Conservation (phyloP, 805 yeast species). For the Wickerhamiella spandovensis region DNA sequence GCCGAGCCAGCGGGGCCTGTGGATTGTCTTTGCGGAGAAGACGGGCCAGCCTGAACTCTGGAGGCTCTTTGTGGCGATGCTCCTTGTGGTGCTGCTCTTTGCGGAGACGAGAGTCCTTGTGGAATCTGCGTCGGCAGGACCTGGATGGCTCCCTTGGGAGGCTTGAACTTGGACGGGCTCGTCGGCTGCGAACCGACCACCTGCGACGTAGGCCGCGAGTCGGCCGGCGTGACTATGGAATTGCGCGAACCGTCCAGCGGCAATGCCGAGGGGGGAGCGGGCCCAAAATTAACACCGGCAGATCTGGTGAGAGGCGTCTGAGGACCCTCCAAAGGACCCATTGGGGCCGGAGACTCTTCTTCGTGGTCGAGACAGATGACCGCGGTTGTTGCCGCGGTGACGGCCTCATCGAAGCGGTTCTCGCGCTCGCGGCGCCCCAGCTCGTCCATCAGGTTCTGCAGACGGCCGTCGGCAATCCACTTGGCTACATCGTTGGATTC, state of each 20-base stretch:
- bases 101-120: too few relatives aligned
- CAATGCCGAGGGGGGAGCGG: not conserved
- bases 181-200: not conserved
- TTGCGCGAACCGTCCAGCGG: not conserved
- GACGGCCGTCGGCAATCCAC: conserved; percentile 8
- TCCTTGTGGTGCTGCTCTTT: too few relatives aligned
- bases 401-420: conserved; percentile 1
- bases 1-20: too few relatives aligned
- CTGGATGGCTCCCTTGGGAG: not conserved
- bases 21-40: too few relatives aligned
- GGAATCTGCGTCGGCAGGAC: not conserved
- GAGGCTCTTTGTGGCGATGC: too few relatives aligned
- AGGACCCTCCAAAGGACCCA: not conserved
- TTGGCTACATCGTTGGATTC: conserved; percentile 53
- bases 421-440: conserved; percentile 9
- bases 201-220: not conserved
- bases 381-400: not conserved
- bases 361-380: not conserved
- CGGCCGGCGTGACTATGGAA: not conserved
- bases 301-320: not conserved
- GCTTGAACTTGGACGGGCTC: not conserved
- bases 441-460: conserved; percentile 14
- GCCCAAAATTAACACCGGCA: not conserved
- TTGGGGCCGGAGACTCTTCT: not conserved
- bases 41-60: too few relatives aligned